Evolutionary conservation across 2,329 filamentous ascomycete genomes (phyloP), one percentile per base, ranked within the genome.

Genomic region (Periconia digitata): DNA sequence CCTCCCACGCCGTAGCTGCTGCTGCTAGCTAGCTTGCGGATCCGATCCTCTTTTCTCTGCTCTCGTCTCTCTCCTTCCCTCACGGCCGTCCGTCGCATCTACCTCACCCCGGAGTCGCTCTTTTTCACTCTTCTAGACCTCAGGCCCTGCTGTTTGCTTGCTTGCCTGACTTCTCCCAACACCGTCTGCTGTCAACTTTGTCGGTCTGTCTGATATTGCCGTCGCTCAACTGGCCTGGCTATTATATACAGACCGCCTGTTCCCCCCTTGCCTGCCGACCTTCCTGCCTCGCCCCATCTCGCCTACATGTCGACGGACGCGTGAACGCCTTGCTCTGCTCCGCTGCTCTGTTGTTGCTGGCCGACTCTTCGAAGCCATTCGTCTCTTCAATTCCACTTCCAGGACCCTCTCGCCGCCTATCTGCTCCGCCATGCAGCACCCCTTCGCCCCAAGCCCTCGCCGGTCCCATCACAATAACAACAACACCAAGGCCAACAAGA

Each of bases 41-140:
- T n/a, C n/a, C n/a, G n/a, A n/a, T n/a, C n/a, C n/a, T n/a, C n/a
- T n/a, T n/a, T n/a, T n/a, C n/a, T n/a, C n/a, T n/a, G n/a, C n/a
- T n/a, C n/a, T 44, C 40, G 44, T 50, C 43, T 52, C 61, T 55
- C 50, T 58, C 55, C 46, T 58, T 53, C 6, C 53, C 56, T 56
- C 58, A 58, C 54, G 56, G 55, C 59, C 61, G 54, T 49, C n/a
- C 51, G 61, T 64, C 62, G 64, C 60, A 68, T 64, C 62, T 66
- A 58, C 64, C 60, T 62, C 64, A 63, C 65, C 65, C 27, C 57
- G 40, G 63, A 70, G 66, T 67, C 63, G 66, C 63, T 68, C 66
- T 58, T 59, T 62, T 60, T 60, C 53, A n/a, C n/a, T n/a, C 53
- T 59, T 49, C 58, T 51, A 56, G 45, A 44, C 45, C 48, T 46